Base-by-base conservation (phyloP, 371 early-diverging fungal species). In the Capniomyces stellatus region DNA sequence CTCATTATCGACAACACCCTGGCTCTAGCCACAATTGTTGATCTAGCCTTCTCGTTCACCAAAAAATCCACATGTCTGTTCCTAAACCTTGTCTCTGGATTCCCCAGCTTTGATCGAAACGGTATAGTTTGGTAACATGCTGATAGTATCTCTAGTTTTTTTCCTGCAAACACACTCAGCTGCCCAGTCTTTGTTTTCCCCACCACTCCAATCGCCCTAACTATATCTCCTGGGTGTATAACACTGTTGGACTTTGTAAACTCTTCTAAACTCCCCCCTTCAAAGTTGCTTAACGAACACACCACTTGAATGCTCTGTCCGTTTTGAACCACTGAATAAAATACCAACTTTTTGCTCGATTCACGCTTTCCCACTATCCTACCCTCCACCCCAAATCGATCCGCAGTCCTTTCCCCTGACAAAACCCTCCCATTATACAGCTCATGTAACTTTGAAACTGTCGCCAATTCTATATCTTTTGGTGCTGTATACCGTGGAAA, bases 61-160 rank as follows among this genome's bases (percentile, higher is more conserved):
- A 97, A 59, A 52, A 97, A 72, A 73, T 95, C 96, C 39, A 96
- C 58, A 61, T 92, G 79, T 54, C 96, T 72, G 56, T 80, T 77
- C 47, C 97, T 76, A 58, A 86, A 88, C 35, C 89, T 76, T 51
- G 79, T 75, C 49, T 93, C 90, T 46, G 83, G 76, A 58, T 87
- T 82, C 30, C 64, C 72, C 8, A 85, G 56, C 0, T 80, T 81
- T 18, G 72, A 68, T 10, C 67, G 57, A 39, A 72, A 75, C 4
- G 98, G 98, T 25, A 95, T 76, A 4, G 76, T 69, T 54, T 82
- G 83, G 19, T 92, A 59, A 56, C 98, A 97, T 12, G 98, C 95
- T 1, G 94, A 61, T 13, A 98, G 75, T 3, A 95, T 66, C n/a
- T 65, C 58, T 25, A 86, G 58, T 15, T 15, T 35, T 35, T 35